Percentiles rank a stretch among this genome's conserved stretches.
Conservation (phyloP, 2,329 filamentous ascomycete species). For the Xylariaceae sp. region DNA sequence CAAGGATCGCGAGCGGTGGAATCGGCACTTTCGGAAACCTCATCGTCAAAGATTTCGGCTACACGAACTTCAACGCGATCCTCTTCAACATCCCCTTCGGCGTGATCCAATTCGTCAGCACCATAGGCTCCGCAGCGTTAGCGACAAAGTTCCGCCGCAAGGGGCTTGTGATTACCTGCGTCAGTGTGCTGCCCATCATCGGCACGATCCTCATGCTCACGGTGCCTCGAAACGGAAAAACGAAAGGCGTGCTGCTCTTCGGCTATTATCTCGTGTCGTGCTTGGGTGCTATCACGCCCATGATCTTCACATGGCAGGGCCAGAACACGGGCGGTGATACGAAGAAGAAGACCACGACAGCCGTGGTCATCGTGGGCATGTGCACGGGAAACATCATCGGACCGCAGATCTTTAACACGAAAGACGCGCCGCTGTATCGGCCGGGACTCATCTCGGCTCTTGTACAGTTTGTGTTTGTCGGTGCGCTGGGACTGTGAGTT, state of each 20-base stretch:
- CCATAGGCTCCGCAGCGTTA: slow-evolving; percentile 48
- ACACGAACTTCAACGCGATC: slow-evolving; percentile 47
- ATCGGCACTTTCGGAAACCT: slow-evolving; percentile 49
- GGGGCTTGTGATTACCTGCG: slow-evolving; percentile 50
- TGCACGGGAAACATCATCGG: slow-evolving; percentile 71
- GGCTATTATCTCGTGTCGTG: slow-evolving; percentile 56
- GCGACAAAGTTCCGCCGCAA: slow-evolving; percentile 52
- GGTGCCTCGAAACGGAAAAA: slow-evolving; percentile 47
- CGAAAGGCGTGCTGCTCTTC: slow-evolving; percentile 57
- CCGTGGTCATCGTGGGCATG: slow-evolving; percentile 65
- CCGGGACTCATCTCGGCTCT: slow-evolving; percentile 66
- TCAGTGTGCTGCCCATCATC: slow-evolving; percentile 47
- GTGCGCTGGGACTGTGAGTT: slow-evolving; percentile 50
- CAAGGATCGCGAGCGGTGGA: slow-evolving; percentile 48
- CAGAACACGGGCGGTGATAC: slow-evolving; percentile 71
- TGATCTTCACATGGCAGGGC: slow-evolving; percentile 63
- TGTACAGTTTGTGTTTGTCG: slow-evolving; percentile 63
- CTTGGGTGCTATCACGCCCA: slow-evolving; percentile 54
- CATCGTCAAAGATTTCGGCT: slow-evolving; percentile 51
- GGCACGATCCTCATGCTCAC: slow-evolving; percentile 57
- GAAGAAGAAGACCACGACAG: slow-evolving; percentile 69
- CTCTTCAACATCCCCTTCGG: slow-evolving; percentile 51
- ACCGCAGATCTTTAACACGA: slow-evolving; percentile 65
- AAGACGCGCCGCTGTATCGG: slow-evolving; percentile 63
- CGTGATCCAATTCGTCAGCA: slow-evolving; percentile 45